phyloP scores from a whole-genome alignment of 352 stramenopile species.

The Pythium angustatum region DNA sequence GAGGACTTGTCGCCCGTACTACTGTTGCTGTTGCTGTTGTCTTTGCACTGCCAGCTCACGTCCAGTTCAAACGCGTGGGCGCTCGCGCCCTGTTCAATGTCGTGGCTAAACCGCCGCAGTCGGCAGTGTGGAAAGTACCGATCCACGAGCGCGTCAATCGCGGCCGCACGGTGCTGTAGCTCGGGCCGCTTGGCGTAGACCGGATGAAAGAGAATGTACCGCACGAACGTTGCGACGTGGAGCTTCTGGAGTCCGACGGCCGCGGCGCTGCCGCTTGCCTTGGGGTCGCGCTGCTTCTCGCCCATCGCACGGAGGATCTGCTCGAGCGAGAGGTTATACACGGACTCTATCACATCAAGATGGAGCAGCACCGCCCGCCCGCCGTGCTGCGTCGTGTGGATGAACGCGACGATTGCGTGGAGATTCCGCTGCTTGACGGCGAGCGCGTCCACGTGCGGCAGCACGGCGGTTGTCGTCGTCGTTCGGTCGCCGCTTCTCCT shows the following conservation, averaged over 20 bases:
- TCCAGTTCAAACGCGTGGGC: constrained; percentile 22
- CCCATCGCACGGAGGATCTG: constrained; percentile 57
- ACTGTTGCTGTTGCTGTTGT: too few relatives aligned
- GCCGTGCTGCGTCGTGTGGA: constrained; percentile 51
- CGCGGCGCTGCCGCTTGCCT: constrained; percentile 8
- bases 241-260: constrained; percentile 44
- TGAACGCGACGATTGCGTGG: constrained; percentile 45
- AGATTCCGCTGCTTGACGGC: constrained; percentile 43
- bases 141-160: constrained; percentile 59
- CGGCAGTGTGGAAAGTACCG: constrained; percentile 74
- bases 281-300: constrained; percentile 50
- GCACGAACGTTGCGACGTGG: constrained; percentile 61
- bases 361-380: constrained; percentile 65
- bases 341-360: constrained; percentile 44
- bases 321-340: constrained; percentile 44
- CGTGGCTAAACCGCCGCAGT: constrained; percentile 62
- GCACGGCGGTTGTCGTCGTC: too few relatives aligned
- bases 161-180: constrained; percentile 28
- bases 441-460: constrained; percentile 27
- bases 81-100: constrained; percentile 33
- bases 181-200: constrained; percentile 62
- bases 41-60: constrained; percentile 24
- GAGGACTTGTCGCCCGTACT: not conserved
- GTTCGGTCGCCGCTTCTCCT: too few relatives aligned
- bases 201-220: constrained; percentile 76